Evolutionary conservation across 306 rosid species (phyloP).

Genomic region (Trifolium repens): DNA sequence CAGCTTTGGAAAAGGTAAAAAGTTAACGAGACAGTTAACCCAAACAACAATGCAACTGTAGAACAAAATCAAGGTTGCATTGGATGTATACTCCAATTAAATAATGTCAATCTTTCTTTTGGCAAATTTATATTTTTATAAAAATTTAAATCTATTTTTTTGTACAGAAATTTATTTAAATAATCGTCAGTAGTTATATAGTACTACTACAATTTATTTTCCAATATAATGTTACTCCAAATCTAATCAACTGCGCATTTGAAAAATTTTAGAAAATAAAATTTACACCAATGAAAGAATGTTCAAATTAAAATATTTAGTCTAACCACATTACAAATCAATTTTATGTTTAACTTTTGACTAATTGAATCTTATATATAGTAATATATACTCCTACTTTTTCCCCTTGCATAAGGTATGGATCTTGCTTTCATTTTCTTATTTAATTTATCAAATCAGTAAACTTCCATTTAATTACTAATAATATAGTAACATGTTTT

Average conservation of each 20-base stretch:
- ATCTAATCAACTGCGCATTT: background rate
- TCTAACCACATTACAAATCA: background rate
- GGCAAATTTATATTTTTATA: background rate
- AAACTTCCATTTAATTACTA: slow-evolving; percentile 28
- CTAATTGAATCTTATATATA: background rate
- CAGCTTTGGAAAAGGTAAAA: background rate
- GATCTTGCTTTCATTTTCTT: slow-evolving; percentile 31
- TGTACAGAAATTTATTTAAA: too few relatives aligned
- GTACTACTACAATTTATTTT: background rate
- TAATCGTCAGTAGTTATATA: too few relatives aligned
- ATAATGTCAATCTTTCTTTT: background rate
- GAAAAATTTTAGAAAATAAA: background rate
- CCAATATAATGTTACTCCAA: too few relatives aligned
- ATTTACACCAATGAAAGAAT: background rate
- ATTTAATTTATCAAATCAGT: slow-evolving; percentile 6
- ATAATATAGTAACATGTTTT: background rate
- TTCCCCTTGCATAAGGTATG: slow-evolving; percentile 9
- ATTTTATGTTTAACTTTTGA: slow-evolving; percentile 20
- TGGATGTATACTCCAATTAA: slow-evolving; percentile 11
- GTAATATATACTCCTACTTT: background rate
- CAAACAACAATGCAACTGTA: background rate
- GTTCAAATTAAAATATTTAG: background rate
- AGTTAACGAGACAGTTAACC: background rate
- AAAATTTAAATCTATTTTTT: too few relatives aligned
- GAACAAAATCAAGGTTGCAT: slow-evolving; percentile 8